Base-by-base conservation (phyloP, 1,139 yeast species). In the Suzukiozyma palmioleophila region DNA sequence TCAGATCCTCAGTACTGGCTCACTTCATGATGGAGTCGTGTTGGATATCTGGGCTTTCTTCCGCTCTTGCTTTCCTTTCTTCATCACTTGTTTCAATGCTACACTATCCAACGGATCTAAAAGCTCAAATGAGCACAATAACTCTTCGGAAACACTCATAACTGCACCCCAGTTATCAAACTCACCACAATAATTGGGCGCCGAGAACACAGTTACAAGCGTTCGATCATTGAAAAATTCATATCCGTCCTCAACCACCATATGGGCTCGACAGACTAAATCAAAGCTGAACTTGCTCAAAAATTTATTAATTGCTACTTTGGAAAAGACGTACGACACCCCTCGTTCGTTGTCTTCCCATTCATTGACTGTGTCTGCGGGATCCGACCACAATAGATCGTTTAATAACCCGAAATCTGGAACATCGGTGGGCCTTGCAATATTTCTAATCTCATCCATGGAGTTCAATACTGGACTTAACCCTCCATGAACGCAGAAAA, bases 91-190 rank as follows among this genome's bases (percentile, higher is more conserved):
- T 59, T 90, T 89, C 62, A 92, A 75, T 2, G 97, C 97, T 28
- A 85, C 82, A 39, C 95, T 81, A 62, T 92, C 98, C 54, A 92
- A 72, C 8, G 98, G 98, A 63, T 92, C 96, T 44, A 92, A 69
- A 46, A 92, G 73, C 61, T 92, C 97, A 63, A 92, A 92, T 43
- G 92, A 83, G 61, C 97, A 92, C 45, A 92, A 68, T 47, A 92
- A 69, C 52, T 89, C 97, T 50, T 92, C 97, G 49, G 87, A 81
- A 13, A 92, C 97, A 52, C 95, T 81, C 98, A 92, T 92, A 2
- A 92, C 97, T 0, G 97, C 97, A 16, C 97, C 98, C 97, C 97
- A 92, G 57, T 92, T 92, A 60, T 92, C 97, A 55, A 92, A 92
- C 61, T 92, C 98, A 30, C 98, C 97, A 65, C 98, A 92, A 59